Conservation (phyloP, 768 basidiomycete genomes). For the Boletus rubroflammeus region DNA sequence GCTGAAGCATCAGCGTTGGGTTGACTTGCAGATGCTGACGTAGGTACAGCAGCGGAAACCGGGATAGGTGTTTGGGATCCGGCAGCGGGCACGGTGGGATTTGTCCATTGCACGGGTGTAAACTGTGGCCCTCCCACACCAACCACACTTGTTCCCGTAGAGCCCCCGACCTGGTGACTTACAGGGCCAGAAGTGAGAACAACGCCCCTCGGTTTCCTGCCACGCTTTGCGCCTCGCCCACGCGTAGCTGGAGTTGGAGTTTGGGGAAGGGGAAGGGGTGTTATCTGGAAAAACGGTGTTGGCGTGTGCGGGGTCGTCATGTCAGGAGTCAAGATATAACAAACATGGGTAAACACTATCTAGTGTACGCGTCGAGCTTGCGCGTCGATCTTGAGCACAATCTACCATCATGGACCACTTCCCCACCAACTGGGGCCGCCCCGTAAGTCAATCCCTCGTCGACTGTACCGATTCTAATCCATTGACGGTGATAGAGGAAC, state of each 20-base stretch:
- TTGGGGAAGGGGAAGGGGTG: slow-evolving; percentile 13
- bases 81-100: slow-evolving; percentile 11
- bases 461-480: neutral
- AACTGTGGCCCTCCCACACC: slow-evolving; percentile 17
- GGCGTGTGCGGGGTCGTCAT: slow-evolving; percentile 26
- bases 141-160: neutral
- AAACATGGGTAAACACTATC: slow-evolving; percentile 20
- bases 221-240: slow-evolving; percentile 26
- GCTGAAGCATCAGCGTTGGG: slow-evolving; percentile 3
- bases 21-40: slow-evolving; percentile 1
- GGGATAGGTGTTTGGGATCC: slow-evolving; percentile 14
- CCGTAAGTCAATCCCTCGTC: slow-evolving; percentile 42
- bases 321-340: neutral
- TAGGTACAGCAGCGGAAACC: slow-evolving; percentile 1
- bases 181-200: slow-evolving; percentile 6
- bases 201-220: slow-evolving; percentile 23
- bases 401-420: slow-evolving; percentile 69
- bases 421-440: slow-evolving; percentile 80
- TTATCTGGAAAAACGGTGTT: slow-evolving; percentile 27
- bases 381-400: slow-evolving; percentile 14
- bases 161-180: slow-evolving; percentile 8
- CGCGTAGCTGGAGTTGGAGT: slow-evolving; percentile 23
- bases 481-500: slow-evolving; percentile 49
- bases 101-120: slow-evolving; percentile 40
- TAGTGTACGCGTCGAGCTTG: slow-evolving; percentile 23